Evolutionary conservation across 345 rosid species (phyloP), one percentile per base, ranked within the genome.

Genomic region (Camelina neglecta): DNA sequence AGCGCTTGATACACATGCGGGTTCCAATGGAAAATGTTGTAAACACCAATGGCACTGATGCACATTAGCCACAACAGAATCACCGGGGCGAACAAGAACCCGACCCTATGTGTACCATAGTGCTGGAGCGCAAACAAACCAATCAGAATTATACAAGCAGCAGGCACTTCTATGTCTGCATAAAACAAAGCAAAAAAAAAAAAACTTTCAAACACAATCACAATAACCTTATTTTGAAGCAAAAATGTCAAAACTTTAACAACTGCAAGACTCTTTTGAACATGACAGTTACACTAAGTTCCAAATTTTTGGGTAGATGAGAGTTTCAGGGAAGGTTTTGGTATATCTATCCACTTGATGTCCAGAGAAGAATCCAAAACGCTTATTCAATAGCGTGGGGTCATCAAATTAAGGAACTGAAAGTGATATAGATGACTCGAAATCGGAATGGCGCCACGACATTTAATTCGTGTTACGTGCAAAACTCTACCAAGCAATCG

Each of bases 51-150:
- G 47, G 88, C 9, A 66, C 98, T 86, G 65, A 93, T 93, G 82
- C 95, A 89, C 24, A 90, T 55, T 65, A 93, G 89, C 98, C 98
- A 93, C 16, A 65, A 48, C 12, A 88, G 77, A 67, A 93, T 89
- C 82, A 93, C 89, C 0, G 97, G 98, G 0, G 98, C 97, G 38
- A 93, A 93, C 83, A 93, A 83, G 83, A 85, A 93, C 26, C 97
- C 98, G 38, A 93, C 97, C 65, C 80, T 85, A 77, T 93, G 97
- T 59, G 98, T 90, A 48, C 98, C 98, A 61, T 88, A 89, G 76
- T 93, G 98, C 76, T 93, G 98, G 55, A 93, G 95, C 26, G 98
- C 93, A 78, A 93, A 93, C 80, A 93, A 82, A 81, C 81, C 88
- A 26, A 93, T 84, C 71, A 93, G 85, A 69, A 93, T 83, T 78